Percentiles rank a stretch among this genome's conserved stretches.
Evolutionary conservation across 192 early-diverging fungal genomes (phyloP).

Genomic region (Oehlia diaphana): DNA sequence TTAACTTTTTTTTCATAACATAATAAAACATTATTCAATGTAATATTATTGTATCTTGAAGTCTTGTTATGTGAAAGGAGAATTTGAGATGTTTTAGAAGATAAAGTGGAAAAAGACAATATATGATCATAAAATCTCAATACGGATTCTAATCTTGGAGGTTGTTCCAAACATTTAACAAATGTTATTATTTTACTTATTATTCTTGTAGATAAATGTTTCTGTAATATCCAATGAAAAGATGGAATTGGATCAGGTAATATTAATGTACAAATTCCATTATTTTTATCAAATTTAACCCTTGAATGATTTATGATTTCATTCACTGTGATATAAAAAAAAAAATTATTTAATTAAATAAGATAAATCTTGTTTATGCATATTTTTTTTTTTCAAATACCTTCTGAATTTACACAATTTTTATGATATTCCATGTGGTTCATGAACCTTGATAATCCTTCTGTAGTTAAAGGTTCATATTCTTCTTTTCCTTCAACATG

Average conservation of each 20-base stretch:
- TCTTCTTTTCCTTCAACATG: not conserved
- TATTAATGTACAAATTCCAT: constrained; percentile 35
- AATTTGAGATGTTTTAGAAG: too few relatives aligned
- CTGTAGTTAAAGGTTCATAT: constrained; percentile 34
- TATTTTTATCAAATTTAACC: constrained; percentile 29
- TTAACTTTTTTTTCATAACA: not conserved
- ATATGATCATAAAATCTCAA: constrained; percentile 24
- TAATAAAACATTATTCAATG: not conserved
- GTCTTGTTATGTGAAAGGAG: not conserved
- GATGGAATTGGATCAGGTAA: not conserved
- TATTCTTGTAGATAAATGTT: not conserved
- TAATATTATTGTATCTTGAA: not conserved
- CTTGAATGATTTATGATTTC: constrained; percentile 13
- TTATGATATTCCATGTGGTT: constrained; percentile 48
- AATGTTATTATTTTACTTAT: constrained; percentile 37
- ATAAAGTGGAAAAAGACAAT: not conserved
- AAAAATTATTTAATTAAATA: not conserved
- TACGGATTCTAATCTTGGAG: constrained; percentile 34
- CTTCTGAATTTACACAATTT: constrained; percentile 29
- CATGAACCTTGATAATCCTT: constrained; percentile 35
- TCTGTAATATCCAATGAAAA: not conserved
- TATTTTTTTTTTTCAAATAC: not conserved
- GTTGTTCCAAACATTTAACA: constrained; percentile 37
- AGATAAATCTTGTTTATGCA: too few relatives aligned
- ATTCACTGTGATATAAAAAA: constrained; percentile 8